A percentile compares a stretch with the other conserved stretches of the same genome.
Evolutionary conservation across 495 filamentous ascomycete genomes (phyloP).

Genomic region (Lichina pygmaea): DNA sequence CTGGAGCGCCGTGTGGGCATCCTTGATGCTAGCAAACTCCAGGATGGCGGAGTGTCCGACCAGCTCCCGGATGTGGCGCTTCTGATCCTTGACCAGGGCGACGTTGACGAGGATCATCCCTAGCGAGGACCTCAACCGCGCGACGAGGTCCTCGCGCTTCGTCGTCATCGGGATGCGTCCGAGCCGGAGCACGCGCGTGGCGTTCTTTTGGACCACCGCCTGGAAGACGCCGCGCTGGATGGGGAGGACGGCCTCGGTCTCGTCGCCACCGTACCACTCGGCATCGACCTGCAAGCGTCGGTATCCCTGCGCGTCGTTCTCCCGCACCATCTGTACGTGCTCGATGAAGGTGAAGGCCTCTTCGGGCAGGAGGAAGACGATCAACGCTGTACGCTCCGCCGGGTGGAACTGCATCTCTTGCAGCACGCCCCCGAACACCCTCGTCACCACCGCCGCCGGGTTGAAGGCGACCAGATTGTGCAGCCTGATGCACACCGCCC

Average conservation of each 20-base stretch:
- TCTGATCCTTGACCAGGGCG: not conserved
- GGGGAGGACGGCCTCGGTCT: not conserved
- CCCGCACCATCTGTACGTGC: conserved; percentile 1
- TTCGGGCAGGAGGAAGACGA: conserved; percentile 1
- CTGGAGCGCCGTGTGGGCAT: conserved; percentile 1
- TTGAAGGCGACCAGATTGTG: not conserved
- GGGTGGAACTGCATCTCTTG: conserved; percentile 3
- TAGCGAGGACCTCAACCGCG: not conserved
- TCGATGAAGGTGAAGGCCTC: conserved; percentile 2
- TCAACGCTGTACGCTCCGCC: conserved; percentile 1
- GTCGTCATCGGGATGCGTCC: not conserved
- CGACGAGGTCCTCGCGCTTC: conserved; percentile 1
- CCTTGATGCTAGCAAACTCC: conserved; percentile 2
- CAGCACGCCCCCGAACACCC: conserved; percentile 1
- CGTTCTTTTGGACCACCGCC: not conserved
- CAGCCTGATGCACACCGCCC: not conserved
- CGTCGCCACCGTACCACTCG: conserved; percentile 3
- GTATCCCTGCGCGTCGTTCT: conserved; percentile 1
- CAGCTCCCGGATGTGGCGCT: conserved; percentile 1
- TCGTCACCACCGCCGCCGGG: not conserved
- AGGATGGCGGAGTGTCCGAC: conserved; percentile 2
- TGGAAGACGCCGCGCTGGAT: not conserved
- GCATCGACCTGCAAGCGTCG: conserved; percentile 3
- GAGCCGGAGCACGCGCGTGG: not conserved
- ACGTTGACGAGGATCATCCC: conserved; percentile 1